Evolutionary conservation across 768 basidiomycete species (phyloP).

Genomic region (Rhodotorula sphaerocarpa): DNA sequence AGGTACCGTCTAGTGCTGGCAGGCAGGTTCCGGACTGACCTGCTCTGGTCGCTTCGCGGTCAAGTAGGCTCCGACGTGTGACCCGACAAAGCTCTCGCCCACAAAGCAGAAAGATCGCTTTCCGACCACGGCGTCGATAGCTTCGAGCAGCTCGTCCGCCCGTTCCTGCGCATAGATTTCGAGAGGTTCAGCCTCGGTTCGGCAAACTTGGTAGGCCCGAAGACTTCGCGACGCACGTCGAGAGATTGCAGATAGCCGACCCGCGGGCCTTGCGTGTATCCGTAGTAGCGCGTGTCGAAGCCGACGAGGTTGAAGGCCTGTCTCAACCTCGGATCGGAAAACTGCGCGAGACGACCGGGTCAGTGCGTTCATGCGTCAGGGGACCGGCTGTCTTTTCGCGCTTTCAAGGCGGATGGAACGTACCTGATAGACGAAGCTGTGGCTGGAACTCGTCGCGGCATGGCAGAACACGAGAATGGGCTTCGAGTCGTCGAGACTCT

Average conservation of each 20-base stretch:
- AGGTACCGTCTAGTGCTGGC: neutral
- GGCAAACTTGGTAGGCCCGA: too few species aligned
- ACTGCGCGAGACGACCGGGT: neutral
- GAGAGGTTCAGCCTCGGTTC: too few species aligned
- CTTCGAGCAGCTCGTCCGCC: conserved; percentile 18
- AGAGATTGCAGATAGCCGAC: conserved; percentile 11
- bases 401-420: too few species aligned
- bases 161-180: conserved; percentile 4
- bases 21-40: neutral
- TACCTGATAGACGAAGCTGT: conserved; percentile 24
- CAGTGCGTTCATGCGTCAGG: too few species aligned
- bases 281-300: conserved; percentile 20
- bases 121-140: conserved; percentile 10
- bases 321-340: conserved; percentile 4
- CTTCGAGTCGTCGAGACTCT: conserved; percentile 1
- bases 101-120: conserved; percentile 11
- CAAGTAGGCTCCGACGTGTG: conserved; percentile 1
- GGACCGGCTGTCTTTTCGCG: too few species aligned
- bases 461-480: conserved; percentile 10
- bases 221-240: neutral
- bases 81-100: conserved; percentile 22
- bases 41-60: conserved; percentile 8
- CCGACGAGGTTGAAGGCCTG: conserved; percentile 15
- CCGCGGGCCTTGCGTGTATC: neutral
- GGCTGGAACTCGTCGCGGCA: conserved; percentile 7